These are phyloP conservation scores for Calonectria henricotiae DNA, from an alignment of 2,329 filamentous ascomycete species.

Conservation along the genomic window DNA sequence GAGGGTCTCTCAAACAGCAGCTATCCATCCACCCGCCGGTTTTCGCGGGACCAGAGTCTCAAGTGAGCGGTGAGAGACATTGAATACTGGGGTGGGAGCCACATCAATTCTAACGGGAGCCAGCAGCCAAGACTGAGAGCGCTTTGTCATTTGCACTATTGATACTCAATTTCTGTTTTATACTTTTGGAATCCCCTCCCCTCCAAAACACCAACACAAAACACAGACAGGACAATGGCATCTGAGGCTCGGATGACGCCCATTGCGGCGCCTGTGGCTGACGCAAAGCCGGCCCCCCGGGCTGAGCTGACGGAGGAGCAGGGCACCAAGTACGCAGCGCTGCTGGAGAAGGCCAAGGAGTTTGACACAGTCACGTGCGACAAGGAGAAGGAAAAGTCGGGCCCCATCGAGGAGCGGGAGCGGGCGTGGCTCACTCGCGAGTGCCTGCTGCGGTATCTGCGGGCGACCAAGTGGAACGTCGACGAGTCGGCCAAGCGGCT, in stretches of 20 bases:
- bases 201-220: background rate
- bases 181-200: background rate
- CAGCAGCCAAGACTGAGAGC: constrained; percentile 1
- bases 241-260: constrained; percentile 66
- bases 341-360: constrained; percentile 79
- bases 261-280: constrained; percentile 71
- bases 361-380: constrained; percentile 78
- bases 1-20: constrained; percentile 8
- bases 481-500: constrained; percentile 85
- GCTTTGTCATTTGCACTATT: background rate
- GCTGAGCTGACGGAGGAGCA: constrained; percentile 82
- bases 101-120: constrained; percentile 19
- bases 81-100: background rate
- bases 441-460: constrained; percentile 92
- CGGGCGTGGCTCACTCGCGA: constrained; percentile 93
- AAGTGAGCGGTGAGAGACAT: constrained; percentile 37
- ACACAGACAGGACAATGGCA: constrained; percentile 40
- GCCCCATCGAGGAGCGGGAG: constrained; percentile 84
- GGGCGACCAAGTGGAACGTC: constrained; percentile 92
- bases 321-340: constrained; percentile 83
- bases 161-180: background rate
- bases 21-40: constrained; percentile 1
- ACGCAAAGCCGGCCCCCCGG: constrained; percentile 71
- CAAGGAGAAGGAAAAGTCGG: constrained; percentile 71
- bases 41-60: constrained; percentile 14